Evolutionary conservation across 345 rosid species (phyloP), one percentile per base, ranked within the genome.

Genomic region (Arabis alpina): DNA sequence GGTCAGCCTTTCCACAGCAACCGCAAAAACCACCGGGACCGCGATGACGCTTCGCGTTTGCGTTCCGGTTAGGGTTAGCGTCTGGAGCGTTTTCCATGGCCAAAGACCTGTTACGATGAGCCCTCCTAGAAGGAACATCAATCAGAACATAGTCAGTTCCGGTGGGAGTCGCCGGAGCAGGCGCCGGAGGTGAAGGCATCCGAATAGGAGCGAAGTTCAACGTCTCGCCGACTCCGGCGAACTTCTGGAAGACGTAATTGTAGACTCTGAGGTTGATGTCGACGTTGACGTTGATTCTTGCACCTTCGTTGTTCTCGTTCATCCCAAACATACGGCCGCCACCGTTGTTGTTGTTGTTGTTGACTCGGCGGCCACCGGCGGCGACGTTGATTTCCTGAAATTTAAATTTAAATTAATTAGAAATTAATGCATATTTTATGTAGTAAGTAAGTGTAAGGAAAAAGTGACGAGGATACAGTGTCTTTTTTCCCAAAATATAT

Each of bases 81-180:
- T 53, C 42, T 34, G 3, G 12, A 49, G 51, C 57, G 30, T 68
- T 62, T 47, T 7, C 32, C 48, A 3, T n/a, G 19, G 44, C 12
- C 19, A n/a, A 0, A 32, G 4, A 27, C 39, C 14, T 43, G 14
- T 64, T 64, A 40, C 65, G 74, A 3, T 19, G 11, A 2, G 55
- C 66, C 42, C 79, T 70, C 43, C 62, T 70, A 24, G 66, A 43
- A 0, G 71, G 79, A 58, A 70, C 79, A 50, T 76, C 75, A 2
- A 76, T 23, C 61, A 49, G 28, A 42, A 70, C 79, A 55, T 41
- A 63, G 10, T 63, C 61, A 13, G 27, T 61, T 43, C 4, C 49
- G 2, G 44, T 13, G 16, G 59, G 65, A 56, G 36, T 32, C 34
- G 0, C 66, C 50, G 60, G 65, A 7, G 54, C 10, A 9, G 65